These are phyloP conservation scores for Gynostemma pentaphyllum DNA, from an alignment of 306 rosid genomes.

Conservation along the genomic window DNA sequence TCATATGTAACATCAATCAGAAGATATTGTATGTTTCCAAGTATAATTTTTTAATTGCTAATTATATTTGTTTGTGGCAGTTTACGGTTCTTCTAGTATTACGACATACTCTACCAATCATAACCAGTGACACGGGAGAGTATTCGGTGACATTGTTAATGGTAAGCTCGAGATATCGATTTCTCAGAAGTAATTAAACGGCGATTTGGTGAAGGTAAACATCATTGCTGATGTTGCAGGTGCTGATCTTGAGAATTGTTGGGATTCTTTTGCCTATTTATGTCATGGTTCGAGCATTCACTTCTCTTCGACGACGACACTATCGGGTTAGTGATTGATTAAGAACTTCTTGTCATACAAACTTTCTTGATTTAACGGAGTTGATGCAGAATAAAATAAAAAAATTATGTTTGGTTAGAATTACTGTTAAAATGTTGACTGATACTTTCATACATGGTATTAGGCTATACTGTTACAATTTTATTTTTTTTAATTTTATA, in stretches of 20 bases:
- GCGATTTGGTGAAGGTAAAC: too few species aligned
- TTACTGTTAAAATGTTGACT: too few species aligned
- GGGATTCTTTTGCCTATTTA: slow-evolving; percentile 53
- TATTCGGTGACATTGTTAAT: slow-evolving; percentile 34
- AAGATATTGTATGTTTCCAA: too few species aligned
- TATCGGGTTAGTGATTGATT: slow-evolving; percentile 31
- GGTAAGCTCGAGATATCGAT: slow-evolving; percentile 39
- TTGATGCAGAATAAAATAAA: background rate
- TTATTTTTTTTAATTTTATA: too few species aligned
- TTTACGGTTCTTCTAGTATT: slow-evolving; percentile 54
- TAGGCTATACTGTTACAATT: background rate
- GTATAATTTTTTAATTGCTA: too few species aligned
- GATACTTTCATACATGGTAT: too few species aligned
- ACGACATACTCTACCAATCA: slow-evolving; percentile 56
- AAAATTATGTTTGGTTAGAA: background rate
- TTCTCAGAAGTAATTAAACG: too few species aligned
- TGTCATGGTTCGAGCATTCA: slow-evolving; percentile 42
- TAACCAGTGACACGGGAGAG: slow-evolving; percentile 42
- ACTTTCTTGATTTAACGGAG: background rate
- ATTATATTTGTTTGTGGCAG: slow-evolving; percentile 30
- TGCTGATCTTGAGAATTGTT: slow-evolving; percentile 37
- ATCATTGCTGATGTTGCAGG: too few species aligned
- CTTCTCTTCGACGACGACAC: slow-evolving; percentile 35
- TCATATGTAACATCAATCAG: too few species aligned
- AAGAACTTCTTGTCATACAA: background rate